Evolutionary conservation across 768 basidiomycete species (phyloP).

Genomic region (Agaricus blazei): DNA sequence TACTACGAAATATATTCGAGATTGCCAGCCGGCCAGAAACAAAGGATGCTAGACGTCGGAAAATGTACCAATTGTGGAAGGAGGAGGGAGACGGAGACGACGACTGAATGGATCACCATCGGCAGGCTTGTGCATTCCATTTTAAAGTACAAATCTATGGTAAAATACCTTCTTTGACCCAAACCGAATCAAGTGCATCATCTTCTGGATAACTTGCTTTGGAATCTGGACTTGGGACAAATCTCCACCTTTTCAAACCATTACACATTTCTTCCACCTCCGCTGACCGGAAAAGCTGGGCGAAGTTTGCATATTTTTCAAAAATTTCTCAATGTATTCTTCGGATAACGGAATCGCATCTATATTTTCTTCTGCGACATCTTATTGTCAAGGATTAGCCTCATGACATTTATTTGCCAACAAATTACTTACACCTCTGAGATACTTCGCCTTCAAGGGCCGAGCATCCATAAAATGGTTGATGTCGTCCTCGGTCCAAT

Average conservation of each 20-base stretch:
- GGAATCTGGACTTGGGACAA: constrained; percentile 35
- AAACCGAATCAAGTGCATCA: constrained; percentile 27
- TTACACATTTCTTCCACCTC: background rate
- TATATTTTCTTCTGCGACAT: constrained; percentile 33
- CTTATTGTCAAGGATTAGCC: constrained; percentile 12
- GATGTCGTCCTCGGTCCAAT: constrained; percentile 34
- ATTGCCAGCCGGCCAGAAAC: constrained; percentile 63
- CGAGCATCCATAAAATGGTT: constrained; percentile 45
- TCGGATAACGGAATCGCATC: constrained; percentile 11
- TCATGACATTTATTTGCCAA: background rate
- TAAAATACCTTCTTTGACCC: constrained; percentile 22
- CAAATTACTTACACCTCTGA: constrained; percentile 27
- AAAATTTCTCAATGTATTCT: constrained; percentile 5
- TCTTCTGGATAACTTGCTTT: constrained; percentile 43
- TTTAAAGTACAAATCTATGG: background rate
- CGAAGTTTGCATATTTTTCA: constrained; percentile 3
- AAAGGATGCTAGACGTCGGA: constrained; percentile 10
- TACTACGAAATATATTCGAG: constrained; percentile 66
- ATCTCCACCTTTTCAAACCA: constrained; percentile 3
- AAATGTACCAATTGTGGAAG: constrained; percentile 81
- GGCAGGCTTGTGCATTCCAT: too few relatives aligned
- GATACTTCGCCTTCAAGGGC: constrained; percentile 25
- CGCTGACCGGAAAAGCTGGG: constrained; percentile 5
- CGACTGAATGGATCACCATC: background rate
- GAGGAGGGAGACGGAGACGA: constrained; percentile 29